A percentile compares a stretch with the other conserved stretches of the same genome.
phyloP scores from a whole-genome alignment of 2,329 filamentous ascomycete species.

The Gyromitra esculenta region DNA sequence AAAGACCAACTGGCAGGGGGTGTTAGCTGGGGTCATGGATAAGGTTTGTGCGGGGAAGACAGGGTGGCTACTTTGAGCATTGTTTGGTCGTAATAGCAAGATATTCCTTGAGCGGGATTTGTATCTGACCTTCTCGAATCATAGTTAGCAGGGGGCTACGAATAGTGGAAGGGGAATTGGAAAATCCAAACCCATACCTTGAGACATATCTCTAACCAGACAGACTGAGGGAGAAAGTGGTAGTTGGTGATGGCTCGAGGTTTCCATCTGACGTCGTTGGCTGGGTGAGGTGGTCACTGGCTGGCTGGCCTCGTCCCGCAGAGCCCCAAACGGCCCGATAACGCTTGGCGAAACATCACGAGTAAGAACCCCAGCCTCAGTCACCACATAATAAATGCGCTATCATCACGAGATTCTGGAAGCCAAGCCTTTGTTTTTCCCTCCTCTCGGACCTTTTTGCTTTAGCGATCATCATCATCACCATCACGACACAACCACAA shows the following conservation, averaged over 20 bases:
- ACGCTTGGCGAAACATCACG: constrained; percentile 36
- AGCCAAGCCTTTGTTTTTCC: constrained; percentile 30
- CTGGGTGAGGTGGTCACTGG: constrained; percentile 14
- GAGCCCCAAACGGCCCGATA: constrained; percentile 41
- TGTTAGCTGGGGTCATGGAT: constrained; percentile 32
- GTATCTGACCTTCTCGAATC: constrained; percentile 49
- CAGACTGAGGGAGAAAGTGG: constrained; percentile 14
- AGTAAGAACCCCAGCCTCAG: constrained; percentile 17
- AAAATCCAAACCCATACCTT: constrained; percentile 33
- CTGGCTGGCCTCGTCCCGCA: constrained; percentile 35
- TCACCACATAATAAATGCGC: constrained; percentile 15
- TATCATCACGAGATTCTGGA: constrained; percentile 6
- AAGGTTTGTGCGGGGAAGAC: constrained; percentile 24
- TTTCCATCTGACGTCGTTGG: constrained; percentile 43
- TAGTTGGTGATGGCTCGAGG: constrained; percentile 38
- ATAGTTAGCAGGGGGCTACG: constrained; percentile 27
- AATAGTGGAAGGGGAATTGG: constrained; percentile 10
- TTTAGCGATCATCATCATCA: constrained; percentile 33
- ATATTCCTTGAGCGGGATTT: constrained; percentile 53
- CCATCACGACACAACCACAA: constrained; percentile 44
- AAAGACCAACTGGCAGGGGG: constrained; percentile 76
- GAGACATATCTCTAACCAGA: constrained; percentile 38
- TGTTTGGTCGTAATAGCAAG: constrained; percentile 52
- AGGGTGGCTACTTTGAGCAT: constrained; percentile 49
- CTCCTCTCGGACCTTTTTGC: constrained; percentile 12